Conservation (phyloP, 225 moss, liverwort and hornwort species). For the Ulota crispa region DNA sequence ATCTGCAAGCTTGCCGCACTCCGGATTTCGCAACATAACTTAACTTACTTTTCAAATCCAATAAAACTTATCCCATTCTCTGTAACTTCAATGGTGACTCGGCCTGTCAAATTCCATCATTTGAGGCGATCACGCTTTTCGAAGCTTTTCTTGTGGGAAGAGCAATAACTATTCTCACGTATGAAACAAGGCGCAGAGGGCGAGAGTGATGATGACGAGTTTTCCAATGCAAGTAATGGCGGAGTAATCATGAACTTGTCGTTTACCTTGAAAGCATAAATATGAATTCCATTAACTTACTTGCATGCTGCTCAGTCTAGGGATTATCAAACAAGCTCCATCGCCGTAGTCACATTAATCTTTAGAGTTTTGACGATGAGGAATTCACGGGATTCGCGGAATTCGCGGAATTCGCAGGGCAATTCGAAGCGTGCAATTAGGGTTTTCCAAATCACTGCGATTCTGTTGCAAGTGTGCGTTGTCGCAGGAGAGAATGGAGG, state of each 20-base stretch:
- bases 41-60: not conserved
- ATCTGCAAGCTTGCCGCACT: not conserved
- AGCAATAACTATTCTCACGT: not conserved
- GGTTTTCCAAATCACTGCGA: not conserved
- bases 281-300: not conserved
- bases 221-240: not conserved
- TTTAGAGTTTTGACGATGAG: conserved; percentile 20
- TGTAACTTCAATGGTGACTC: not conserved
- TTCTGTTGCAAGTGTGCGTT: not conserved
- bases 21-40: not conserved
- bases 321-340: not conserved
- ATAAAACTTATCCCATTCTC: not conserved
- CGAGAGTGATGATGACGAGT: not conserved
- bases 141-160: not conserved
- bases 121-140: not conserved
- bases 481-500: conserved; percentile 1
- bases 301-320: not conserved
- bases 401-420: not conserved
- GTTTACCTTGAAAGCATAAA: not conserved
- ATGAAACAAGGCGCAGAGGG: not conserved
- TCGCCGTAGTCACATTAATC: not conserved
- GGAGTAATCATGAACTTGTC: not conserved
- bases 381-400: not conserved
- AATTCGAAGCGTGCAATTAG: not conserved
- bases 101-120: not conserved